These are phyloP conservation scores for Monilinia fructicola DNA, from an alignment of 2,329 filamentous ascomycete genomes.

Conservation along the genomic window DNA sequence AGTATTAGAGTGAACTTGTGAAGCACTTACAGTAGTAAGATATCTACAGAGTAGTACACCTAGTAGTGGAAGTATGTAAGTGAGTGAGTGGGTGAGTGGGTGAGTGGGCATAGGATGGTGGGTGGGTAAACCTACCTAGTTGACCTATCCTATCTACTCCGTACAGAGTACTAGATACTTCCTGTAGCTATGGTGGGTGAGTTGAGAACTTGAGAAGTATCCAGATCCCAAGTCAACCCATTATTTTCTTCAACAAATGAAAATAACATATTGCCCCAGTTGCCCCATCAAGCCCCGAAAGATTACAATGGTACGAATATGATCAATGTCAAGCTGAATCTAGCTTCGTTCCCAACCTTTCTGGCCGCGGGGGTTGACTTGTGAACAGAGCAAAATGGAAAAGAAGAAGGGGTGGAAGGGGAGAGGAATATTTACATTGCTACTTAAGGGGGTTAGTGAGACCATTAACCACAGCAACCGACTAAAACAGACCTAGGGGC, in stretches of 20 bases:
- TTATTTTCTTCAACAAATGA: too few species aligned
- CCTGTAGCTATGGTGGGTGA: constrained; percentile 8
- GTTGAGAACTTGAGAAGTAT: background rate
- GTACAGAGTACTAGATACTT: too few species aligned
- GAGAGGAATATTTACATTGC: background rate
- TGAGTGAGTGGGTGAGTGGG: too few species aligned
- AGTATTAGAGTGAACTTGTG: background rate
- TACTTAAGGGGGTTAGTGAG: background rate
- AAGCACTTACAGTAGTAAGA: too few species aligned
- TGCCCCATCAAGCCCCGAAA: background rate
- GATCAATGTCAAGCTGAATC: background rate
- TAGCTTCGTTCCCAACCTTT: constrained; percentile 2
- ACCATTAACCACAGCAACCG: constrained; percentile 5
- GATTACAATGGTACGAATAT: background rate
- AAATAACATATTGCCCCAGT: background rate
- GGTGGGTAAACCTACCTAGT: too few species aligned
- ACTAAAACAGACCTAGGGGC: background rate
- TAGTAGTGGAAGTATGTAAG: too few species aligned
- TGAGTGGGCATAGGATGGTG: too few species aligned
- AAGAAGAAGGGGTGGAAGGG: background rate
- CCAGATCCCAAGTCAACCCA: background rate
- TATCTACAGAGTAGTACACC: too few species aligned
- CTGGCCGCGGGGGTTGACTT: constrained; percentile 9
- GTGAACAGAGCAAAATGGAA: background rate
- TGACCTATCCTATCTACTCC: too few species aligned